These are phyloP conservation scores for Phytopythium aichiense DNA, from an alignment of 352 stramenopile genomes.

Conservation along the genomic window DNA sequence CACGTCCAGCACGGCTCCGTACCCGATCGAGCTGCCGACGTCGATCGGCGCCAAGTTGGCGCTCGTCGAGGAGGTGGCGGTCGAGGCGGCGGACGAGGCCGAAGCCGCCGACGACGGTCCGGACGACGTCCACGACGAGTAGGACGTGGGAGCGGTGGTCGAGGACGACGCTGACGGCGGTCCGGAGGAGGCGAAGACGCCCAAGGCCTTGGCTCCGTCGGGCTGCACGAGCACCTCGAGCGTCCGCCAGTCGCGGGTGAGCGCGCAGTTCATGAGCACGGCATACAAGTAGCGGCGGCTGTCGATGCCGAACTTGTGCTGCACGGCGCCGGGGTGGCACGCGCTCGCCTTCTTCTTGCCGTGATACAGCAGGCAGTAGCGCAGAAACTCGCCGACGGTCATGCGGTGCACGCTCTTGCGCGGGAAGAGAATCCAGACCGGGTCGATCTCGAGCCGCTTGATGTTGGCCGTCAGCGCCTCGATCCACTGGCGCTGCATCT, in stretches of 20 bases:
- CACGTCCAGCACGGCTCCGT: constrained; percentile 70
- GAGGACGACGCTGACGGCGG: constrained; percentile 18
- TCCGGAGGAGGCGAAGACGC: constrained; percentile 21
- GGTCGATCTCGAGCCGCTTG: constrained; percentile 51
- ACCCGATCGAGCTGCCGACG: constrained; percentile 42
- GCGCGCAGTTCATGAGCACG: constrained; percentile 38
- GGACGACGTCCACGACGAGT: constrained; percentile 22
- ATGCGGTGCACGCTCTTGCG: constrained; percentile 46
- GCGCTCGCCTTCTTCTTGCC: constrained; percentile 21
- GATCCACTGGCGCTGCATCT: constrained; percentile 55
- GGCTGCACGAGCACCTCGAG: constrained; percentile 47
- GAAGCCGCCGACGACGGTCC: constrained; percentile 15
- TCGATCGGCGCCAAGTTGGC: background rate
- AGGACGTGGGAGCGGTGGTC: constrained; percentile 19
- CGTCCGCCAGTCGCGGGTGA: constrained; percentile 43
- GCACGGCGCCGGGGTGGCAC: constrained; percentile 26
- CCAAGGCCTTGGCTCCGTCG: constrained; percentile 32
- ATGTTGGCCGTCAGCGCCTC: constrained; percentile 62
- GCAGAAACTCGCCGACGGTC: constrained; percentile 51
- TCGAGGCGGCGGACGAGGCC: constrained; percentile 7
- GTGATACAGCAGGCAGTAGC: constrained; percentile 67
- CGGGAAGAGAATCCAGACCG: constrained; percentile 50
- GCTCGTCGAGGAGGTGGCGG: constrained; percentile 8
- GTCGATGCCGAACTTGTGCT: constrained; percentile 44
- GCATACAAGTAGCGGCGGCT: constrained; percentile 51